Percentiles rank a stretch among this genome's conserved stretches.
Evolutionary conservation across 2,329 filamentous ascomycete species (phyloP).

Genomic region (Pseudogymnoascus sp.): DNA sequence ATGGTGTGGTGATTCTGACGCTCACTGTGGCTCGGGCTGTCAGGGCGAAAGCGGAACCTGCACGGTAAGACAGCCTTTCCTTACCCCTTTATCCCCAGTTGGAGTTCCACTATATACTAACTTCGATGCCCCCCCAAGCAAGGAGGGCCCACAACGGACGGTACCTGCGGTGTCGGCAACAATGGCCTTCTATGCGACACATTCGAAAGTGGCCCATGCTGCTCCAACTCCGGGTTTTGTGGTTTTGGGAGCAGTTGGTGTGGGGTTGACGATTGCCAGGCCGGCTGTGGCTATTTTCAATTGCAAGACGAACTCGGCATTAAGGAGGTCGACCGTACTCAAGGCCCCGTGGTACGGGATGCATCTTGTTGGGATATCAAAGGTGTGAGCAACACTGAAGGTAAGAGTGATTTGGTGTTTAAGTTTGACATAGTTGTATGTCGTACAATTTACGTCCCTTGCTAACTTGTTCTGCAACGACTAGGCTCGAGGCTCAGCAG

Average conservation of each 20-base stretch:
- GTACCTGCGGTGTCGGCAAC: background rate
- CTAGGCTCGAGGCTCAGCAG: background rate
- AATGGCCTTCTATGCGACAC: background rate
- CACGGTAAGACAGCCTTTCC: background rate
- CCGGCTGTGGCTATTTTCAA: background rate
- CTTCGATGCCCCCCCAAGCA: background rate
- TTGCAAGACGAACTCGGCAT: background rate
- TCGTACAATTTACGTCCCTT: background rate
- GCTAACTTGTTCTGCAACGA: background rate
- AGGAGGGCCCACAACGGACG: background rate
- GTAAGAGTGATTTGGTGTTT: background rate
- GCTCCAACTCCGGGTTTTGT: background rate
- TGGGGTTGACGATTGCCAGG: background rate
- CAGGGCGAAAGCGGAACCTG: background rate
- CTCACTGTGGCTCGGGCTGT: slow-evolving; percentile 12
- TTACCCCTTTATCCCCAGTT: background rate
- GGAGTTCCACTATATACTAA: background rate
- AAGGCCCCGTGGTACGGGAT: background rate
- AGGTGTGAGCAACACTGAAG: background rate
- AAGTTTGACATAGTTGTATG: background rate
- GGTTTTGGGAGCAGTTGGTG: background rate
- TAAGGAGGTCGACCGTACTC: background rate
- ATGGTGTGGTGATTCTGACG: slow-evolving; percentile 15
- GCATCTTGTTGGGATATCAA: background rate
- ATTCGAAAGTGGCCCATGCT: background rate